Conservation (phyloP, 768 basidiomycete genomes). For the Leccinum variicolor region DNA sequence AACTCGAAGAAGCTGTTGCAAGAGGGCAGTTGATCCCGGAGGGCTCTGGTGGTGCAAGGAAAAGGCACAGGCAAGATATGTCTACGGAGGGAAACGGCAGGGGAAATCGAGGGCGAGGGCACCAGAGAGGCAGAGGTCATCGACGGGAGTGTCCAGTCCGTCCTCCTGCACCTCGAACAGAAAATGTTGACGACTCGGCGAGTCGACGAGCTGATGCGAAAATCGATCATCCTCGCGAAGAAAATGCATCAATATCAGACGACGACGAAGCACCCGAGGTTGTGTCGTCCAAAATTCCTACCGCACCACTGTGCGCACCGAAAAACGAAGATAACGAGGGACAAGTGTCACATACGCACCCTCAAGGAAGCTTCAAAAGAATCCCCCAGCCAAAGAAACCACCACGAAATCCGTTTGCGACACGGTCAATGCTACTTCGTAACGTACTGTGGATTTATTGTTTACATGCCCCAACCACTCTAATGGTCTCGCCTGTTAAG, state of each 20-base stretch:
- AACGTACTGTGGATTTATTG: conserved; percentile 50
- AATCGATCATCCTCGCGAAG: conserved; percentile 1
- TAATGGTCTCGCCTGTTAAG: conserved; percentile 36
- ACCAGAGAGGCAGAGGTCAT: conserved; percentile 32
- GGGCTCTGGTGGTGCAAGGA: conserved; percentile 41
- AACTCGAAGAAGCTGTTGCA: conserved; percentile 73
- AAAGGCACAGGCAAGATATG: conserved; percentile 38
- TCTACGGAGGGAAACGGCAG: conserved; percentile 1
- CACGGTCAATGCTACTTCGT: conserved; percentile 69
- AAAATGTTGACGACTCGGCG: neutral
- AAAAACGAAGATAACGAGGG: conserved; percentile 5
- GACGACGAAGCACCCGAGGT: conserved; percentile 54
- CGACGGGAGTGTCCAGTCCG: conserved; percentile 16
- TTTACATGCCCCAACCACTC: neutral
- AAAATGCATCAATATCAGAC: conserved; percentile 27
- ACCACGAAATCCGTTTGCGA: conserved; percentile 61
- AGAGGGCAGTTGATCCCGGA: conserved; percentile 67
- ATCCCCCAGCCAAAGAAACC: conserved; percentile 46
- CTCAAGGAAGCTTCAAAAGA: conserved; percentile 19
- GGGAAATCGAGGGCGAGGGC: conserved; percentile 4
- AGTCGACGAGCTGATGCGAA: neutral
- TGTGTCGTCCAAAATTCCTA: conserved; percentile 48
- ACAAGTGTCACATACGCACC: conserved; percentile 1
- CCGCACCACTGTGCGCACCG: conserved; percentile 2
- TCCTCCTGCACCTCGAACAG: neutral